These are phyloP conservation scores for Dryas drummondii DNA, from an alignment of 306 rosid species.

Conservation along the genomic window DNA sequence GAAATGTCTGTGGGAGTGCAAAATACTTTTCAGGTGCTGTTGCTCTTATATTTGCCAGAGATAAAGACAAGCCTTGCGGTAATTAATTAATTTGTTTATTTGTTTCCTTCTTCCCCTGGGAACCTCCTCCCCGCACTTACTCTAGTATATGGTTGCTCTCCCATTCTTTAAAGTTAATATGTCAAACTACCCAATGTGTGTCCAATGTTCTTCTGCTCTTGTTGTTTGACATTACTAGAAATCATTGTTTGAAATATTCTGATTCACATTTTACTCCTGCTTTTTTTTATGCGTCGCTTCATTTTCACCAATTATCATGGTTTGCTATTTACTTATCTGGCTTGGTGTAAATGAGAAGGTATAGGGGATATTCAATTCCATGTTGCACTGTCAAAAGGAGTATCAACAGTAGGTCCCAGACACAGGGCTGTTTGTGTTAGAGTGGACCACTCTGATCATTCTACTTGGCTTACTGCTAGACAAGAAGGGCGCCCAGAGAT, in stretches of 20 bases:
- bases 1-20: constrained; percentile 34
- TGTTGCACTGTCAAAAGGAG: constrained; percentile 62
- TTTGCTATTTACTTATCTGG: background rate
- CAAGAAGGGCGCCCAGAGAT: constrained; percentile 55
- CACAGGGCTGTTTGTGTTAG: constrained; percentile 63
- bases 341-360: constrained; percentile 23
- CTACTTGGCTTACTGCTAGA: constrained; percentile 69
- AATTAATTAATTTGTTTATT: constrained; percentile 16
- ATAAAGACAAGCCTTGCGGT: constrained; percentile 56
- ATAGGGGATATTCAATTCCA: constrained; percentile 56
- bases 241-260: too few species aligned
- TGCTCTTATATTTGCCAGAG: constrained; percentile 73
- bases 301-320: too few species aligned
- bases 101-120: background rate
- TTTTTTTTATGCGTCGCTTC: too few species aligned
- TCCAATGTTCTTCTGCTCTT: too few species aligned
- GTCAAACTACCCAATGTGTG: background rate
- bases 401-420: constrained; percentile 50
- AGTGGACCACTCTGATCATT: constrained; percentile 25
- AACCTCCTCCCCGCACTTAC: background rate
- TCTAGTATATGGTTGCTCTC: background rate
- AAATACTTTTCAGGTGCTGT: constrained; percentile 46
- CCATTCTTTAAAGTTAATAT: background rate
- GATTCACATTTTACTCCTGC: too few species aligned
- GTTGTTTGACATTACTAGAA: too few species aligned